A percentile compares a stretch with the other conserved stretches of the same genome.
Evolutionary conservation across 2,329 filamentous ascomycete species (phyloP).

Genomic region (Hypoxylon sp.): DNA sequence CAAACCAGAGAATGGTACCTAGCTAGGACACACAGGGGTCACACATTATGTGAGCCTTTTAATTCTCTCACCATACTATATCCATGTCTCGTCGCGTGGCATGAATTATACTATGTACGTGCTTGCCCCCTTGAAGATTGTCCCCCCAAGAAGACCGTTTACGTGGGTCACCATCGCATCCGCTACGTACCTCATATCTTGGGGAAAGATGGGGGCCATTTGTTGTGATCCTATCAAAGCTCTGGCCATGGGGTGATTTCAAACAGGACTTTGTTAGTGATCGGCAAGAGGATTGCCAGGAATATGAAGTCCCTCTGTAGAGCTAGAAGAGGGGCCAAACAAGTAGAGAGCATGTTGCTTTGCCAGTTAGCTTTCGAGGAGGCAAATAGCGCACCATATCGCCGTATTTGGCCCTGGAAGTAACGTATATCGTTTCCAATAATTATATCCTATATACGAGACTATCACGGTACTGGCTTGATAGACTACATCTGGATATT

Average conservation of each 20-base stretch:
- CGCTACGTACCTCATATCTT: conserved; percentile 28
- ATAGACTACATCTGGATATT: conserved; percentile 12
- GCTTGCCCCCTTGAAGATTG: conserved; percentile 20
- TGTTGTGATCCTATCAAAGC: conserved; percentile 43
- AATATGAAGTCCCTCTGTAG: conserved; percentile 19
- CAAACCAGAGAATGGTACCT: conserved; percentile 14
- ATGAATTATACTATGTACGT: conserved; percentile 28
- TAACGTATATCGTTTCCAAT: background rate
- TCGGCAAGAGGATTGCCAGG: conserved; percentile 39
- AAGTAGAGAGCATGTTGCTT: background rate
- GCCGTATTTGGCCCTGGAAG: conserved; percentile 14
- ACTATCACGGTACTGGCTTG: conserved; percentile 9
- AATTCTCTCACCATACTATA: conserved; percentile 41
- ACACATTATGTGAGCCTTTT: conserved; percentile 43
- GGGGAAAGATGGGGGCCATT: conserved; percentile 47
- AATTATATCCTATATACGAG: conserved; percentile 12
- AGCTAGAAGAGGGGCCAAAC: conserved; percentile 16
- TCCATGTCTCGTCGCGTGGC: conserved; percentile 34
- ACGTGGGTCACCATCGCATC: conserved; percentile 36
- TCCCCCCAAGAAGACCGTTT: conserved; percentile 23
- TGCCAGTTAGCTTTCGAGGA: conserved; percentile 1
- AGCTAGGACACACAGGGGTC: conserved; percentile 26
- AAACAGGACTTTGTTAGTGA: conserved; percentile 41
- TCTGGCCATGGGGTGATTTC: conserved; percentile 34
- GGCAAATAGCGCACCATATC: conserved; percentile 16